These are phyloP conservation scores for Candida insectorum DNA, from an alignment of 805 yeast species.

Conservation along the genomic window DNA sequence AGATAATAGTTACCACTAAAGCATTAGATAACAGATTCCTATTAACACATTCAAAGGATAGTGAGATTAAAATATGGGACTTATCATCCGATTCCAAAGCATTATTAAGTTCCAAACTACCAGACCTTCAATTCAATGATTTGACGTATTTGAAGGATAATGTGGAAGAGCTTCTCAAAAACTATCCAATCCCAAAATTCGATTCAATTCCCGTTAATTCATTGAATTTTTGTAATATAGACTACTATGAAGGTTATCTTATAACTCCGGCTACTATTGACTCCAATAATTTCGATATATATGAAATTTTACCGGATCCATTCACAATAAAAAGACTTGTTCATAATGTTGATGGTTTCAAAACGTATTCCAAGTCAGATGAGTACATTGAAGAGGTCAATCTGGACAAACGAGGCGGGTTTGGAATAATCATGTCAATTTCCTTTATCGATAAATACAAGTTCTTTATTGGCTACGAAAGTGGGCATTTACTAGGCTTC, in stretches of 20 bases:
- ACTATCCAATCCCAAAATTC: slow-evolving; percentile 11
- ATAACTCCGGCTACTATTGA: slow-evolving; percentile 63
- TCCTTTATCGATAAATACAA: slow-evolving; percentile 28
- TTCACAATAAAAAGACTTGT: slow-evolving; percentile 23
- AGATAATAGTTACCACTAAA: slow-evolving; percentile 46
- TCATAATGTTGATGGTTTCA: slow-evolving; percentile 27
- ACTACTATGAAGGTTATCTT: slow-evolving; percentile 28
- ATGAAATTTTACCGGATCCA: slow-evolving; percentile 26
- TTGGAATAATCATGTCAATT: slow-evolving; percentile 69
- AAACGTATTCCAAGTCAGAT: slow-evolving; percentile 9
- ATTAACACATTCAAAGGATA: slow-evolving; percentile 68
- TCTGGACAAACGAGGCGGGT: slow-evolving; percentile 21
- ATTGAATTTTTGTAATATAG: slow-evolving; percentile 69
- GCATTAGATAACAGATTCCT: slow-evolving; percentile 22
- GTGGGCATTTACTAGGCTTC: slow-evolving; percentile 51
- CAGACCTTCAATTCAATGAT: slow-evolving; percentile 11
- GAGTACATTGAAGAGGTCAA: slow-evolving; percentile 12
- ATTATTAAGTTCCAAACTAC: slow-evolving; percentile 5
- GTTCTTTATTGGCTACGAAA: slow-evolving; percentile 62
- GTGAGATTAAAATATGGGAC: slow-evolving; percentile 48
- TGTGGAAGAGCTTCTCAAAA: slow-evolving; percentile 20
- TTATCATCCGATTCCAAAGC: slow-evolving; percentile 5
- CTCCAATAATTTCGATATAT: slow-evolving; percentile 65
- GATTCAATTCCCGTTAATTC: slow-evolving; percentile 66
- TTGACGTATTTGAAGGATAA: slow-evolving; percentile 12